phyloP scores from a whole-genome alignment of 2,329 filamentous ascomycete species.

The Fusarium tupiense region DNA sequence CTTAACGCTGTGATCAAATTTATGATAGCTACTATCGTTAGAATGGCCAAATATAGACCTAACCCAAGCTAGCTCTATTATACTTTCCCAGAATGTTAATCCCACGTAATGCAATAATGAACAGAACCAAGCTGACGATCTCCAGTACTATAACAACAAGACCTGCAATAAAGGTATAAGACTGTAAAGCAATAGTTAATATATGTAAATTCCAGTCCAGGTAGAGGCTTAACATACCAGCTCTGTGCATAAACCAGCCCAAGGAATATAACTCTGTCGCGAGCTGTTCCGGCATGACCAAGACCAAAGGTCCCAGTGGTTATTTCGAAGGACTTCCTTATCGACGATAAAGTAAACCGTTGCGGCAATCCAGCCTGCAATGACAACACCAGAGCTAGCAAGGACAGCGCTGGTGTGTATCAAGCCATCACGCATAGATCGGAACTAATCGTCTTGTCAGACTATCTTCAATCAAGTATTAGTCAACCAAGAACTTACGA shows the following conservation, averaged over 20 bases:
- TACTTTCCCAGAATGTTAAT: slow-evolving; percentile 7
- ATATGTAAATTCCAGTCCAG: rapidly evolving
- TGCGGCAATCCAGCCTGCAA: background rate
- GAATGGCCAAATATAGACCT: background rate
- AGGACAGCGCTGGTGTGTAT: background rate
- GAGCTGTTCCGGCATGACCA: slow-evolving; percentile 11
- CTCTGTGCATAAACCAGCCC: background rate
- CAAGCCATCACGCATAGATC: background rate
- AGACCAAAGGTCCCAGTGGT: slow-evolving; percentile 20
- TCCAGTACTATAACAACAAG: background rate
- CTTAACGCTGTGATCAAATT: rapidly evolving
- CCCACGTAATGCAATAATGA: background rate
- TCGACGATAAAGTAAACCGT: slow-evolving; percentile 2
- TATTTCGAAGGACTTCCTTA: background rate
- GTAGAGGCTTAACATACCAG: background rate
- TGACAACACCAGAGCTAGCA: background rate
- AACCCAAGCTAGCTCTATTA: background rate
- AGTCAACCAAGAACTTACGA: background rate
- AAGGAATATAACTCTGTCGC: slow-evolving; percentile 7
- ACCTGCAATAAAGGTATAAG: background rate
- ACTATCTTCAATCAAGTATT: rapidly evolving
- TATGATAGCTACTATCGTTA: too few species aligned
- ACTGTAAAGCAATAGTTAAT: background rate
- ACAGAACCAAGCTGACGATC: background rate
- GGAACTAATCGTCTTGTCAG: background rate